Base-by-base conservation (phyloP, 768 basidiomycete species). In the Lyophyllum atratum region DNA sequence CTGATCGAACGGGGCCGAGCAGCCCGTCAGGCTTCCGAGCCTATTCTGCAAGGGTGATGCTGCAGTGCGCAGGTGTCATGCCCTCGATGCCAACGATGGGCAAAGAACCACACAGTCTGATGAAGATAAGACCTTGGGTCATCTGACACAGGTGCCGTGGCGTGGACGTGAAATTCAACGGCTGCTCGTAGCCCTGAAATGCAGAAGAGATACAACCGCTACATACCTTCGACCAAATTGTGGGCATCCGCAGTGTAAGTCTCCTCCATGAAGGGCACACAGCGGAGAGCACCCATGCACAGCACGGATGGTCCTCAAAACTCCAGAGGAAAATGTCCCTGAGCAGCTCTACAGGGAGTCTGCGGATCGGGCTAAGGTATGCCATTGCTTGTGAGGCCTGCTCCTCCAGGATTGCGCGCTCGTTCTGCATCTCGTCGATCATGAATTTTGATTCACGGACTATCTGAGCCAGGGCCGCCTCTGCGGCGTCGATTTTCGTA, bases 181-280 rank as follows among this genome's bases (percentile, higher is more conserved):
- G 49, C 12, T 37, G 49, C 49, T 34, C 11, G 17, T n/a, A 19
- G 46, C 26, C 45, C 49, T 3, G 31, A 25, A 8, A 22, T 33
- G 29, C 4, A 21, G 24, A 33, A 19, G 24, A 3, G 22, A 28
- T 37, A 49, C 22, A 34, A 49, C 22, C 25, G 19, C 58, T 21
- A 76, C 80, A 72, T 64, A 90, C 89, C 79, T 88, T 91, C 47
- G 89, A 88, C 90, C 90, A 92, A 42, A 92, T 70, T 40, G 64
- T 77, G 4, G 90, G 90, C 70, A 89, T 89, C 21, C 79, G 74
- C 28, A 92, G 72, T 3, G 82, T 82, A 40, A 89, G 75, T 49
- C 79, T 75, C 51, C 90, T 76, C 90, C 90, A 92, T 15, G 80
- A 72, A 7, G 77, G 67, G 60, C 84, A 90, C 3, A 92, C 89